These are phyloP conservation scores for Mycena chlorophos DNA, from an alignment of 768 basidiomycete species.

Conservation along the genomic window DNA sequence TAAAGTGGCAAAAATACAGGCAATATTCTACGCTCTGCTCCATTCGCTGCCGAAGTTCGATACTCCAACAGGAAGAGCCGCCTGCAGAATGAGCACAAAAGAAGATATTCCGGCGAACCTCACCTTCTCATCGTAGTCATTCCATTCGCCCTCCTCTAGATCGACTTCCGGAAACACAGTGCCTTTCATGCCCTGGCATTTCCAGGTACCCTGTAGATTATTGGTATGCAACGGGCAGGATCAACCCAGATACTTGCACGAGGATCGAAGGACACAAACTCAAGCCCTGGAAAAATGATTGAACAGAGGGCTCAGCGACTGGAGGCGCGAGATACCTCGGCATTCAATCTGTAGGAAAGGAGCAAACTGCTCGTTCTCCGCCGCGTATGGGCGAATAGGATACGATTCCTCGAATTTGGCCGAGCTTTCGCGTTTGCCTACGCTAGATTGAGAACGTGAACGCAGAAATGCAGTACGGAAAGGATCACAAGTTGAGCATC, in stretches of 20 bases:
- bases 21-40: slow-evolving; percentile 52
- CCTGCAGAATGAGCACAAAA: slow-evolving; percentile 36
- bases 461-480: neutral
- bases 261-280: slow-evolving; percentile 78
- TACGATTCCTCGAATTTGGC: slow-evolving; percentile 70
- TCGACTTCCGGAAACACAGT: slow-evolving; percentile 67
- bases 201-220: slow-evolving; percentile 68
- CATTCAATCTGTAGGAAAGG: slow-evolving; percentile 78
- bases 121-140: slow-evolving; percentile 91
- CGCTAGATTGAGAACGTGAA: slow-evolving; percentile 1
- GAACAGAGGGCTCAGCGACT: neutral
- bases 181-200: slow-evolving; percentile 61
- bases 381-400: slow-evolving; percentile 54
- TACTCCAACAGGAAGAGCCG: slow-evolving; percentile 66
- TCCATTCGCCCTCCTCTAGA: slow-evolving; percentile 71
- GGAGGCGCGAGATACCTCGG: slow-evolving; percentile 34
- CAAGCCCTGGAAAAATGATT: slow-evolving; percentile 52
- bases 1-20: neutral
- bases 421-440: slow-evolving; percentile 75
- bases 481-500: slow-evolving; percentile 58
- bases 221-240: slow-evolving; percentile 3
- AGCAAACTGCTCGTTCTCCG: slow-evolving; percentile 61
- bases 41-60: slow-evolving; percentile 66
- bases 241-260: slow-evolving; percentile 41
- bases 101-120: slow-evolving; percentile 8